phyloP scores from a whole-genome alignment of 768 basidiomycete genomes.

The Leccinum truebloodii region DNA sequence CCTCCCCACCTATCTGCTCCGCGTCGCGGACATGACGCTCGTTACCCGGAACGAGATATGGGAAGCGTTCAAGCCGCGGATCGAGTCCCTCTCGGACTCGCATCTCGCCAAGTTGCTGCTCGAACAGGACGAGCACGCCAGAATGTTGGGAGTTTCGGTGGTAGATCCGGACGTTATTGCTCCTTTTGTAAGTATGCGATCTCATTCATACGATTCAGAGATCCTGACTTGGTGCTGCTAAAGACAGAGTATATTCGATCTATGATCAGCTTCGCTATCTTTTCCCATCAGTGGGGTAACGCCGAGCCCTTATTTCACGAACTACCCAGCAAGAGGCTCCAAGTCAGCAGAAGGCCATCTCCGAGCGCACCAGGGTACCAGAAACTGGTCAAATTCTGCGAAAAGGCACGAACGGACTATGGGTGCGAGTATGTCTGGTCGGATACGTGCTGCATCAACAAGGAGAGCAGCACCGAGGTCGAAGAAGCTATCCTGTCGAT shows the following conservation, averaged over 20 bases:
- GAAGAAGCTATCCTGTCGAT: constrained; percentile 30
- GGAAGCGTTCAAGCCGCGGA: constrained; percentile 21
- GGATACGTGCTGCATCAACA: constrained; percentile 32
- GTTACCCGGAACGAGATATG: constrained; percentile 24
- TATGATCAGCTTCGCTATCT: constrained; percentile 26
- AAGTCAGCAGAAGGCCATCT: constrained; percentile 12
- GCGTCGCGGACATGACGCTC: constrained; percentile 23
- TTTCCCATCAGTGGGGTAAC: constrained; percentile 32
- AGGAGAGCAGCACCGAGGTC: constrained; percentile 28
- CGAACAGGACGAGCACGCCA: constrained; percentile 27
- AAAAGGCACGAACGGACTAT: constrained; percentile 27
- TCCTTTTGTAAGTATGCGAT: constrained; percentile 20
- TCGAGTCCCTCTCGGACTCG: constrained; percentile 21
- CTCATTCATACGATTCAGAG: background rate
- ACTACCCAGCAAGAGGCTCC: constrained; percentile 16
- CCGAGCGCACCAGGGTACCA: constrained; percentile 26
- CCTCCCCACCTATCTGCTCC: constrained; percentile 28
- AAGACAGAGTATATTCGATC: constrained; percentile 20
- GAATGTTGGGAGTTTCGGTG: constrained; percentile 23
- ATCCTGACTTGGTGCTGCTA: constrained; percentile 8
- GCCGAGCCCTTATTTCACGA: constrained; percentile 26
- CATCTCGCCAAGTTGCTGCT: constrained; percentile 19
- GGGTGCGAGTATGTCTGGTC: constrained; percentile 31
- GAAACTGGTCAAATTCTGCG: constrained; percentile 29
- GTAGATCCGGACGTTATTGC: constrained; percentile 14